Conservation (phyloP, 2,329 filamentous ascomycete genomes). For the Dactylonectria estremocensis region DNA sequence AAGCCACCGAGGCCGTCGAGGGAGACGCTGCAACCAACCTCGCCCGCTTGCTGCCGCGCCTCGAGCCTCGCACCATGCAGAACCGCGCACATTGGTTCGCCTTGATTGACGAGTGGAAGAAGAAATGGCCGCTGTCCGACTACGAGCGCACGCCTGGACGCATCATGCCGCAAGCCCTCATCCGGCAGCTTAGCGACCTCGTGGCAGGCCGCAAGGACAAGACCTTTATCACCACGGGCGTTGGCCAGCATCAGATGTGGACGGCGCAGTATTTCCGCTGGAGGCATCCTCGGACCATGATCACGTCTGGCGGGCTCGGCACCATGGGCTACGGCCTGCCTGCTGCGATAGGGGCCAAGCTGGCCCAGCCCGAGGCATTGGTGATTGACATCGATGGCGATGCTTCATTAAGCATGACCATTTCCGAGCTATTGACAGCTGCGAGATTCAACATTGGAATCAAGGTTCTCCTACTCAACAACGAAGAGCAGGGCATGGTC, state of each 20-base stretch:
- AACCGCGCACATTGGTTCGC: no score
- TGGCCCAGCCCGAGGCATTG: slow-evolving; percentile 79
- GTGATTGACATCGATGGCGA: slow-evolving; percentile 98
- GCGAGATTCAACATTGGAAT: slow-evolving; percentile 96
- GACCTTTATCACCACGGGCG: slow-evolving; percentile 92
- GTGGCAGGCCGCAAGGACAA: slow-evolving; percentile 85
- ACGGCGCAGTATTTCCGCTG: slow-evolving; percentile 96
- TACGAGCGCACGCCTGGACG: slow-evolving; percentile 83
- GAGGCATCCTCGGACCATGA: slow-evolving; percentile 91
- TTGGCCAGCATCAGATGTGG: slow-evolving; percentile 99
- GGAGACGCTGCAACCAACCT: slow-evolving; percentile 93
- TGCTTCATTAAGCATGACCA: slow-evolving; percentile 99
- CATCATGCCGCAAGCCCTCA: slow-evolving; percentile 97
- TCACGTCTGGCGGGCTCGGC: slow-evolving; percentile 93
- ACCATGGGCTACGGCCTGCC: slow-evolving; percentile 95
- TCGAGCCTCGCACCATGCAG: no score
- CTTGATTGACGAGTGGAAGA: slow-evolving; percentile 93
- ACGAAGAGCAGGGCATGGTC: slow-evolving; percentile 98
- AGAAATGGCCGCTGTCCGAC: slow-evolving; percentile 85
- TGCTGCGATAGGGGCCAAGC: slow-evolving; percentile 95
- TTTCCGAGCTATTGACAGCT: slow-evolving; percentile 94
- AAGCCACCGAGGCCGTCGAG: slow-evolving; percentile 96
- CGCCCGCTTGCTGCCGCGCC: slow-evolving; percentile 82
- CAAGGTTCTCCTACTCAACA: slow-evolving; percentile 96
- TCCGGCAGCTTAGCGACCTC: slow-evolving; percentile 90